Evolutionary conservation across 148 eudicot species (phyloP), one percentile per base, ranked within the genome.

Genomic region (Rhododendron ferrugineum): DNA sequence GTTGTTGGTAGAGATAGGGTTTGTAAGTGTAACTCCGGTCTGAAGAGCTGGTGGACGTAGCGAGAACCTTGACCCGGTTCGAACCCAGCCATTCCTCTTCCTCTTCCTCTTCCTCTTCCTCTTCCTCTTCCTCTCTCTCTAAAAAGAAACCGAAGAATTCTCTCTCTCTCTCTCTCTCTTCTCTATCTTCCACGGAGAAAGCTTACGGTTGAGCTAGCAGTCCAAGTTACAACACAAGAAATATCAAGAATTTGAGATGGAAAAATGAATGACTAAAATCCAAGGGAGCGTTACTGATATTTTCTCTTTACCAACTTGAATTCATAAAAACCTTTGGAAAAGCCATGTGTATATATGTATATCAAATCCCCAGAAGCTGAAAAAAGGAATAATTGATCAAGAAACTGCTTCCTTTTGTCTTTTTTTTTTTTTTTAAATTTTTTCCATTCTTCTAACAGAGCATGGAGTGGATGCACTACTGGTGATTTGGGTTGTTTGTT

Each of bases 1-100:
- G 50, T 82, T 5, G 75, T 62, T 62, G 84, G 75, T 60, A 82
- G 75, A 26, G 84, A 42, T 4, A n/a, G 46, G 15, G 52, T 40
- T 60, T 82, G 84, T 18, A 82, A 62, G 84, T 82, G 75, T 23
- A 83, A 42, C 14, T 83, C 28, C 3, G 84, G 84, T 83, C 84
- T 30, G 78, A 68, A 52, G 2, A 83, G 60, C 14, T 66, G 84
- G 7, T 82, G 72, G 37, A 36, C 47, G 32, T 81, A 81, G 11
- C 83, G 68, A 80, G 83, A 80, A 80, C 83, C 83, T 80, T 37
- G 22, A 6, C 84, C 84, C 28, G 73, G 34, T 15, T 82, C 84
- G 20, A 66, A 83, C 5, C 77, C 76, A 6, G 84, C 36, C 84
- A 82, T 82, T 3, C 4, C 3, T 9, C 72, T 64, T 62, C 28